Evolutionary conservation across 768 basidiomycete species (phyloP), one percentile per base, ranked within the genome.

Genomic region (Termitomyces sp.): DNA sequence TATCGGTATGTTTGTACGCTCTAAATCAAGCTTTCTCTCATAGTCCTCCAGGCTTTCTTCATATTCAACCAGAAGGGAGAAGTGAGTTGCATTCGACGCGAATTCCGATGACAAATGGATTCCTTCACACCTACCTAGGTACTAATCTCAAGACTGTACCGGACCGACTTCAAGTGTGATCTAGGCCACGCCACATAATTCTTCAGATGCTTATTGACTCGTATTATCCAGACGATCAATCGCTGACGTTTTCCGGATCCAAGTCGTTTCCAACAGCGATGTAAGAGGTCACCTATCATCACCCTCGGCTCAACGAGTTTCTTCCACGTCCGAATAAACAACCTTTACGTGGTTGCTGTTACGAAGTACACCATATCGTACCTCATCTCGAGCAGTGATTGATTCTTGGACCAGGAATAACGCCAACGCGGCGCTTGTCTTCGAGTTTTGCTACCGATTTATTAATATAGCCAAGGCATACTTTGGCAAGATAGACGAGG

Each of bases 31-130:
- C 12, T 34, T n/a, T 46, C n/a, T 34, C 55, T 59, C 36, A 58
- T 50, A 15, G 6, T 11, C 56, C 54, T 27, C 53, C 64, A 98
- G 95, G 95, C 92, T 50, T 98, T 98, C 85, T 98, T 98, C 75
- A 93, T 98, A 59, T 97, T 98, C 81, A 99, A 98, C 70, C 94
- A 95, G 74, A 98, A 98, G 74, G 97, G 97, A 73, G 97, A 98
- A 84, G 96, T 95, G 57, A 42, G 83, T 69, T 50, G 39, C 24
- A 55, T 50, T 62, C 58, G 22, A 31, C 27, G 36, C 22, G 8
- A 18, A 54, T 36, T 55, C 36, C 36, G 52, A 41, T 51, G 22
- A 61, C 39, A 42, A 52, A 53, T 47, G 47, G 48, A 60, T n/a
- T n/a, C 24, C 47, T 47, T 41, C 34, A 57, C 22, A 58, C 56